phyloP scores from a whole-genome alignment of 129 eudicot species.

The Saussurea involucrata region DNA sequence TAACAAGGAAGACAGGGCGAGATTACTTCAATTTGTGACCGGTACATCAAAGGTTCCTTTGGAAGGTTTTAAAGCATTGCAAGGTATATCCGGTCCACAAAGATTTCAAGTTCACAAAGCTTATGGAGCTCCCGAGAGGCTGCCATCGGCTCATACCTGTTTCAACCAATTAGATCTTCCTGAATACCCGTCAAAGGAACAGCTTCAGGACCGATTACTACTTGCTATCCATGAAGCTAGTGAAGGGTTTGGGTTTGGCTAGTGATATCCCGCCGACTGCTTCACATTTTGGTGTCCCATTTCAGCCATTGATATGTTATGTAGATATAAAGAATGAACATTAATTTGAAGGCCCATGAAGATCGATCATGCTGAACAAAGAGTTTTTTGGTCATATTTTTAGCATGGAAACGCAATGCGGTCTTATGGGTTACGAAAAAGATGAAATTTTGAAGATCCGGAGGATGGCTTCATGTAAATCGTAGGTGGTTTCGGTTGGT shows the following conservation, averaged over 20 bases:
- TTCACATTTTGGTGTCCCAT: background rate
- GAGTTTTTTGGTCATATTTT: background rate
- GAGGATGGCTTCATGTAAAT: constrained; percentile 21
- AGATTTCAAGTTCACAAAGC: constrained; percentile 98
- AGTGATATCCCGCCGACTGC: background rate
- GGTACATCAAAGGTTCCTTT: constrained; percentile 99
- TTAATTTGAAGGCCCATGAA: background rate
- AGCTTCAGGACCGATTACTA: constrained; percentile 84
- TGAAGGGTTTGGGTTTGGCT: constrained; percentile 99
- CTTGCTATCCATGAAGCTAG: constrained; percentile 99
- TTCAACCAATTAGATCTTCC: constrained; percentile 98
- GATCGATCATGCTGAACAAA: background rate
- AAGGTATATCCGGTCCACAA: constrained; percentile 98
- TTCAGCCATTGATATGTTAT: constrained; percentile 14
- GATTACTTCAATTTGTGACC: constrained; percentile 94
- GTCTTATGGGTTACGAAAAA: constrained; percentile 4
- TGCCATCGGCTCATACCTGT: constrained; percentile 99
- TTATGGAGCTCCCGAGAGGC: constrained; percentile 95
- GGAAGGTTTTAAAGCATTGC: constrained; percentile 95
- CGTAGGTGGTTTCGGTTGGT: constrained; percentile 20
- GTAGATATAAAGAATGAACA: background rate
- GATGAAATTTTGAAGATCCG: constrained; percentile 14
- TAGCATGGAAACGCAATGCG: background rate
- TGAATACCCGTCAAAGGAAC: constrained; percentile 89
- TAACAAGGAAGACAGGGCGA: constrained; percentile 92